Conservation (phyloP, 2,329 filamentous ascomycete genomes). For the Calonectria montana region DNA sequence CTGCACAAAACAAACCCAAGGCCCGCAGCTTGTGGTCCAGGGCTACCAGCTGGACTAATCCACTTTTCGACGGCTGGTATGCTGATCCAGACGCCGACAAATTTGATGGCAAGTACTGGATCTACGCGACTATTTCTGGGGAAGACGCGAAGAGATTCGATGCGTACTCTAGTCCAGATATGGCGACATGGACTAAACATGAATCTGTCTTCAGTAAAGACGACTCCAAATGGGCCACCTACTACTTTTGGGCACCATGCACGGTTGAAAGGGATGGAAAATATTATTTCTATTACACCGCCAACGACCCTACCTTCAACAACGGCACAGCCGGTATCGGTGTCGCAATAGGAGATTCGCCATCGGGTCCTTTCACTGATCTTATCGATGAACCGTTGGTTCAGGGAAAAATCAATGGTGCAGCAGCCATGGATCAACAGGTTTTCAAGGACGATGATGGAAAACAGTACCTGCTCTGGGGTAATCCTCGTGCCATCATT, state of each 20-base stretch:
- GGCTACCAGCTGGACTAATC: conserved; percentile 1
- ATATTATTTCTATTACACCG: conserved; percentile 1
- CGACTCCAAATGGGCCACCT: background rate
- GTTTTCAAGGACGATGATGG: background rate
- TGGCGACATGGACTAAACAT: background rate
- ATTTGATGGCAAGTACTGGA: background rate
- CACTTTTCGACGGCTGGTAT: conserved; percentile 1
- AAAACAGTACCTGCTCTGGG: background rate
- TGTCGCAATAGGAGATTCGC: background rate
- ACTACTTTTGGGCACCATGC: background rate
- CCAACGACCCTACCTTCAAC: background rate
- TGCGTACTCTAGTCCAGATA: background rate
- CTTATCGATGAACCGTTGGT: background rate
- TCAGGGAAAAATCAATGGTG: background rate
- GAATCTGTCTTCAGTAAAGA: background rate
- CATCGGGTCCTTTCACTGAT: background rate
- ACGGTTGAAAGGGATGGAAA: background rate
- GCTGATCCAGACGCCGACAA: background rate
- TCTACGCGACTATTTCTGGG: background rate
- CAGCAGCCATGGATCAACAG: conserved; percentile 1
- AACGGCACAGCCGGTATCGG: background rate
- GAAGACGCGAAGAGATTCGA: background rate
- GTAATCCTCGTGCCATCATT: background rate
- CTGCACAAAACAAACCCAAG: background rate
- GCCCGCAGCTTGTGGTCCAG: background rate